phyloP scores from a whole-genome alignment of 257 asterid species.

The Striga asiatica region DNA sequence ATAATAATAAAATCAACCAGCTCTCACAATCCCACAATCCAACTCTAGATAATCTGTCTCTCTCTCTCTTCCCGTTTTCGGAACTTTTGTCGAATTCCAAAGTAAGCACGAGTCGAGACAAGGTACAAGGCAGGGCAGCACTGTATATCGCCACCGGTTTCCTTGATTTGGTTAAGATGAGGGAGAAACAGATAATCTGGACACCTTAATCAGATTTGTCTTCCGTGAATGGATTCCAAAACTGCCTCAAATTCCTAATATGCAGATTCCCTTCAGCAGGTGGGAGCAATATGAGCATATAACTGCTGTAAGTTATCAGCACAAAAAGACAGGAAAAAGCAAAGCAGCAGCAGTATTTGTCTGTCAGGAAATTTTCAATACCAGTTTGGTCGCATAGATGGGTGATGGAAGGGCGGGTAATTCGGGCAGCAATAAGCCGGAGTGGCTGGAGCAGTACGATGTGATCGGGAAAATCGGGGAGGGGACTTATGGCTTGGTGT shows the following conservation, averaged over 20 bases:
- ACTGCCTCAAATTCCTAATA: not conserved
- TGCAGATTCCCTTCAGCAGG: not conserved
- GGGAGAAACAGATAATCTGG: not conserved
- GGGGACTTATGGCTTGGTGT: constrained; percentile 94
- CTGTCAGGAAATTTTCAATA: not conserved
- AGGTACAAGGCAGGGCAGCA: too few species aligned
- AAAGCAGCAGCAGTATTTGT: not conserved
- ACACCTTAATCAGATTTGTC: not conserved
- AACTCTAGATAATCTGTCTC: too few species aligned
- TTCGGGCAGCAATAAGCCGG: constrained; percentile 55
- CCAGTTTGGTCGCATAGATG: constrained; percentile 18
- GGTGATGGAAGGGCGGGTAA: constrained; percentile 41
- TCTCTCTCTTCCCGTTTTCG: too few species aligned
- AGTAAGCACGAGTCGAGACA: too few species aligned
- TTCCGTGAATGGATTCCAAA: constrained; percentile 8
- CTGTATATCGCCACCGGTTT: too few species aligned
- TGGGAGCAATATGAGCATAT: not conserved
- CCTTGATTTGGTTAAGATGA: not conserved
- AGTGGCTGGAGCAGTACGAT: constrained; percentile 93
- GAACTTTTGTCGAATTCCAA: too few species aligned
- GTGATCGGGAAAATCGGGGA: constrained; percentile 94
- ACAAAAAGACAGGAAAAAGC: not conserved
- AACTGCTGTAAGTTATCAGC: too few species aligned
- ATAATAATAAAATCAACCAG: too few species aligned
- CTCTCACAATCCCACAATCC: too few species aligned